These are phyloP conservation scores for Steccherinum ochraceum DNA, from an alignment of 768 basidiomycete genomes.

Conservation along the genomic window DNA sequence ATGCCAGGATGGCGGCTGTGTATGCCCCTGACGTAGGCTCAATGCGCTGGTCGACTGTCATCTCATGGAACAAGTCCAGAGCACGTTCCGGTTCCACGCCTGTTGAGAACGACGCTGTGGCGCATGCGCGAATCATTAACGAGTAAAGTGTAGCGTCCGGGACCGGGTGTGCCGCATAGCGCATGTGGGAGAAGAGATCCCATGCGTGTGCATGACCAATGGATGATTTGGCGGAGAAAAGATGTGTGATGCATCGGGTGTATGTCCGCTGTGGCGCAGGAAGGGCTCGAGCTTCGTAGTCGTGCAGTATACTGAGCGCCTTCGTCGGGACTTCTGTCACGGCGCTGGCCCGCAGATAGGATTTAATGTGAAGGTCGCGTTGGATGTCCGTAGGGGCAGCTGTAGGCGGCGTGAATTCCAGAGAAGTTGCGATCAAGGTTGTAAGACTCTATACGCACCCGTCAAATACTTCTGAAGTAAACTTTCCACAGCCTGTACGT, in stretches of 20 bases:
- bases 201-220: slow-evolving; percentile 72
- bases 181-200: slow-evolving; percentile 95
- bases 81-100: slow-evolving; percentile 84
- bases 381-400: slow-evolving; percentile 44
- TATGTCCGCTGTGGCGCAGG: slow-evolving; percentile 75
- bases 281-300: slow-evolving; percentile 57
- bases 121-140: slow-evolving; percentile 85
- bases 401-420: slow-evolving; percentile 8
- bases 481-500: slow-evolving; percentile 39
- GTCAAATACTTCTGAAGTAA: slow-evolving; percentile 35
- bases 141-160: slow-evolving; percentile 72
- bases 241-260: slow-evolving; percentile 55
- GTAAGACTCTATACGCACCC: slow-evolving; percentile 27
- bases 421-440: slow-evolving; percentile 5
- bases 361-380: slow-evolving; percentile 67
- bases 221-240: slow-evolving; percentile 40
- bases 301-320: slow-evolving; percentile 64
- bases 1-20: slow-evolving; percentile 77
- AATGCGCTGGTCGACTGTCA: slow-evolving; percentile 68
- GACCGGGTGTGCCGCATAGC: slow-evolving; percentile 84
- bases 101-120: slow-evolving; percentile 38
- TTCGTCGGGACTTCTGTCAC: slow-evolving; percentile 44
- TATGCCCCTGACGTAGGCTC: slow-evolving; percentile 65
- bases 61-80: slow-evolving; percentile 88
- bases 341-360: slow-evolving; percentile 49